Conservation (phyloP, 2,329 filamentous ascomycete species). For the Sodiomyces alkalinus region DNA sequence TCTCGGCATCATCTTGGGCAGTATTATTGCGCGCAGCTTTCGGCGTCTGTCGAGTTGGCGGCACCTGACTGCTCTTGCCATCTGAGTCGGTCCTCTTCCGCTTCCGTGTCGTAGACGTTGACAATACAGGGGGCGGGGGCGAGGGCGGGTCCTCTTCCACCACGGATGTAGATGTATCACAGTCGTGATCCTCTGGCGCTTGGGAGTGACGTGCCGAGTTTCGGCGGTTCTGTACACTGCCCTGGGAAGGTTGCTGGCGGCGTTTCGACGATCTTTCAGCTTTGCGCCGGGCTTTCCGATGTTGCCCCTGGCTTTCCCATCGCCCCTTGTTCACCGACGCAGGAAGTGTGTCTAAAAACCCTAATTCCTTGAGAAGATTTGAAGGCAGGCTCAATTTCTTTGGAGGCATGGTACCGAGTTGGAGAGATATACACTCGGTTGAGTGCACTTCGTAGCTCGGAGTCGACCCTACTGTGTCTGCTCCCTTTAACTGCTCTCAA, state of each 20-base stretch:
- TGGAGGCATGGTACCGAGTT: too few species aligned
- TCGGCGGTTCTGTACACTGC: too few species aligned
- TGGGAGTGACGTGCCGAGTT: too few species aligned
- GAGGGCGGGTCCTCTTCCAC: too few species aligned
- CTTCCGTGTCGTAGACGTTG: conserved; percentile 5
- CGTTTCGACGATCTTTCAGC: conserved; percentile 43
- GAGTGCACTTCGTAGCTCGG: too few species aligned
- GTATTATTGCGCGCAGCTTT: conserved; percentile 44
- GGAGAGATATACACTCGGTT: too few species aligned
- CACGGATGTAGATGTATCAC: too few species aligned
- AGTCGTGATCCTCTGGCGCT: too few species aligned
- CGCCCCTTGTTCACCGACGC: conserved; percentile 4
- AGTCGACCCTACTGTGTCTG: too few species aligned
- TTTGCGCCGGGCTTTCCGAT: conserved; percentile 52
- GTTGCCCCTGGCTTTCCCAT: conserved; percentile 8
- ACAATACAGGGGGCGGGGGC: too few species aligned
- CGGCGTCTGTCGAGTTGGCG: conserved; percentile 13
- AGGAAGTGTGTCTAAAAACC: conserved; percentile 4
- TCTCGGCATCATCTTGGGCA: conserved; percentile 74
- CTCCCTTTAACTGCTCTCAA: too few species aligned
- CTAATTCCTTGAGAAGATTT: conserved; percentile 27
- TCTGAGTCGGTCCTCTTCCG: conserved; percentile 4
- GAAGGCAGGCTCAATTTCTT: conserved; percentile 26
- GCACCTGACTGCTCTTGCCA: conserved; percentile 8
- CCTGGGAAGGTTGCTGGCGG: too few species aligned